phyloP scores from a whole-genome alignment of 768 basidiomycete species.

The Cantharellus cinnabarinus region DNA sequence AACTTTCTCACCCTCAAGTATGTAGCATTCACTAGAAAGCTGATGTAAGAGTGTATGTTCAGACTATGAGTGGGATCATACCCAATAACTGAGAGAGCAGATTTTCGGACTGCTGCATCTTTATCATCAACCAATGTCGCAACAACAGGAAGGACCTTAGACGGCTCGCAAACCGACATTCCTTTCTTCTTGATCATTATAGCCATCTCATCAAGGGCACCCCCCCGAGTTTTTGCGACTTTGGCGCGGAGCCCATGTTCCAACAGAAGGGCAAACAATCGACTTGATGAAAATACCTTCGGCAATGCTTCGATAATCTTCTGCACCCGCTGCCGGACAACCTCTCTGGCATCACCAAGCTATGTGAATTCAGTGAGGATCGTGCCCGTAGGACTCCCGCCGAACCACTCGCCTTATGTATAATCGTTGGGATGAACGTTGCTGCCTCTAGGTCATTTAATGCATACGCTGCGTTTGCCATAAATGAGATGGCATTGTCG shows the following conservation, averaged over 20 bases:
- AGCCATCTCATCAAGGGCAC: conserved; percentile 64
- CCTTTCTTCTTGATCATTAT: conserved; percentile 64
- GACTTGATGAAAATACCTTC: conserved; percentile 82
- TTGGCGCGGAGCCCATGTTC: conserved; percentile 81
- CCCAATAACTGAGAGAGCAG: conserved; percentile 68
- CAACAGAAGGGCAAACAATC: conserved; percentile 69
- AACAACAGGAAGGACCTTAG: conserved; percentile 57
- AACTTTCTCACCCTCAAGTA: conserved; percentile 65
- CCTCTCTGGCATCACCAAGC: conserved; percentile 87
- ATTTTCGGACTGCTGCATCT: conserved; percentile 74
- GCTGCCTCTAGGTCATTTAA: conserved; percentile 70
- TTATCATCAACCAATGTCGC: conserved; percentile 73
- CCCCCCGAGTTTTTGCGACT: conserved; percentile 79
- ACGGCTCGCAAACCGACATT: conserved; percentile 57
- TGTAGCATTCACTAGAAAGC: conserved; percentile 48
- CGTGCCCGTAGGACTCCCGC: neutral
- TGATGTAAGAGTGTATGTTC: neutral
- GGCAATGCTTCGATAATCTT: conserved; percentile 70
- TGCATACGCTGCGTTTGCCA: conserved; percentile 53
- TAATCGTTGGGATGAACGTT: conserved; percentile 74
- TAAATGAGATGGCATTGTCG: conserved; percentile 54
- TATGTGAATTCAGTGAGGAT: conserved; percentile 16
- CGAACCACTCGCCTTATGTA: conserved; percentile 46
- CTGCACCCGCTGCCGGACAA: conserved; percentile 56
- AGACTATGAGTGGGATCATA: conserved; percentile 17